Conservation (phyloP, 2,329 filamentous ascomycete genomes). For the Colletotrichum ledebouriae region DNA sequence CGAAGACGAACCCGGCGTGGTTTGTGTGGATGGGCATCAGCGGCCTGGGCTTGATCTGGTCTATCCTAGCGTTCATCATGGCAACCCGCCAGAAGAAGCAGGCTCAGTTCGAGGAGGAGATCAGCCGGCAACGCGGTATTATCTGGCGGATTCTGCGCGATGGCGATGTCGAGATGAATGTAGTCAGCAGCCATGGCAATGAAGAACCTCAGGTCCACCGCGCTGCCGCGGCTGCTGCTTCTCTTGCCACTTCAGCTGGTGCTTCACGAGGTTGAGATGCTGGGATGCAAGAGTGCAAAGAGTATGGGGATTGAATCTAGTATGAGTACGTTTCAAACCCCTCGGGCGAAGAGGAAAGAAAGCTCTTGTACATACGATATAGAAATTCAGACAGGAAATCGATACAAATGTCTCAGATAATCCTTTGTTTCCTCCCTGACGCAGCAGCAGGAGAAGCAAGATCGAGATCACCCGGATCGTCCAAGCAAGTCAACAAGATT, state of each 20-base stretch:
- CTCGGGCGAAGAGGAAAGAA: too few species aligned
- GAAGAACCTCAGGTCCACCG: slow-evolving; percentile 3
- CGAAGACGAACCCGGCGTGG: background rate
- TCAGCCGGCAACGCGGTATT: background rate
- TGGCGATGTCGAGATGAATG: background rate
- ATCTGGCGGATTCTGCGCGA: too few species aligned
- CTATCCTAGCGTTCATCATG: slow-evolving; percentile 1
- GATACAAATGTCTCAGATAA: too few species aligned
- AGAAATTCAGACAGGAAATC: too few species aligned
- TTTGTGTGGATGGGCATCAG: slow-evolving; percentile 20
- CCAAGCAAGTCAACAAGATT: too few species aligned
- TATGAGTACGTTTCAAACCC: too few species aligned
- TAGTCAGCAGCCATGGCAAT: background rate
- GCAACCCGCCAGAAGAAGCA: background rate
- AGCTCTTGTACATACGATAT: too few species aligned
- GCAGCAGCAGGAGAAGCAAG: too few species aligned
- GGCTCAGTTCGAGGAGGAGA: background rate
- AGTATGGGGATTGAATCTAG: too few species aligned
- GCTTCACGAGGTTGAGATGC: background rate
- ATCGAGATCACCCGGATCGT: too few species aligned
- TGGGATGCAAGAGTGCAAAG: too few species aligned
- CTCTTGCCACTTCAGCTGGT: background rate
- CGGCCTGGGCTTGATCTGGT: background rate
- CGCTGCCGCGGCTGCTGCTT: background rate
- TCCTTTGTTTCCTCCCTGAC: too few species aligned